These are phyloP conservation scores for Xylariaceae sp. DNA, from an alignment of 2,329 filamentous ascomycete genomes.

Conservation along the genomic window DNA sequence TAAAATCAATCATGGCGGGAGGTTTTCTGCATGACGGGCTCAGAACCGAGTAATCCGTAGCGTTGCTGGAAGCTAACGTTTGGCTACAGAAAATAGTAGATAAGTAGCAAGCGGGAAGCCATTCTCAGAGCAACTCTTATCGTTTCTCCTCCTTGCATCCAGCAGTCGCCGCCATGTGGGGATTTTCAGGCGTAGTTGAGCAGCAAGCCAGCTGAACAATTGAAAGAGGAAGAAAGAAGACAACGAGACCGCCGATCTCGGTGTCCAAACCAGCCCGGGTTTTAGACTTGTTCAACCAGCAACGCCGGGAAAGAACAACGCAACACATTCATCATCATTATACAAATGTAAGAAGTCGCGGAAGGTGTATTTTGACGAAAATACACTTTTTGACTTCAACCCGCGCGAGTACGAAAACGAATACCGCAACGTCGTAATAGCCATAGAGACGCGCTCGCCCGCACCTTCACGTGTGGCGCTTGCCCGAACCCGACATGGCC, in stretches of 20 bases:
- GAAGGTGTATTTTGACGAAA: background rate
- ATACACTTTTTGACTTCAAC: background rate
- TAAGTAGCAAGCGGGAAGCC: too few species aligned
- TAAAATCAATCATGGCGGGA: too few species aligned
- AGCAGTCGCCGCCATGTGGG: background rate
- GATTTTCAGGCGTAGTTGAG: background rate
- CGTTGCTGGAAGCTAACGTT: too few species aligned
- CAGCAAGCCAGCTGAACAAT: too few species aligned
- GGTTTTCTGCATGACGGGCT: too few species aligned
- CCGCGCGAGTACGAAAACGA: background rate
- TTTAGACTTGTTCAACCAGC: too few species aligned
- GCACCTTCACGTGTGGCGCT: constrained; percentile 20
- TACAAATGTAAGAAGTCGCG: background rate
- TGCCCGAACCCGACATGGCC: constrained; percentile 24
- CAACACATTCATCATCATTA: too few species aligned
- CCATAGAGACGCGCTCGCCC: background rate
- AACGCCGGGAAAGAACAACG: too few species aligned
- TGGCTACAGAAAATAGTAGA: too few species aligned
- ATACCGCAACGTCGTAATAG: background rate
- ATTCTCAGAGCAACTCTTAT: too few species aligned
- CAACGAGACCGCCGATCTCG: background rate
- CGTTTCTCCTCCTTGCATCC: background rate
- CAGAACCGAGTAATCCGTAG: too few species aligned
- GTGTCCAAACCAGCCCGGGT: background rate
- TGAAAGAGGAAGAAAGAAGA: too few species aligned